Percentiles rank a stretch among this genome's conserved stretches.
Evolutionary conservation across 2,329 filamentous ascomycete species (phyloP).

Genomic region (Trichoderma atroviride): DNA sequence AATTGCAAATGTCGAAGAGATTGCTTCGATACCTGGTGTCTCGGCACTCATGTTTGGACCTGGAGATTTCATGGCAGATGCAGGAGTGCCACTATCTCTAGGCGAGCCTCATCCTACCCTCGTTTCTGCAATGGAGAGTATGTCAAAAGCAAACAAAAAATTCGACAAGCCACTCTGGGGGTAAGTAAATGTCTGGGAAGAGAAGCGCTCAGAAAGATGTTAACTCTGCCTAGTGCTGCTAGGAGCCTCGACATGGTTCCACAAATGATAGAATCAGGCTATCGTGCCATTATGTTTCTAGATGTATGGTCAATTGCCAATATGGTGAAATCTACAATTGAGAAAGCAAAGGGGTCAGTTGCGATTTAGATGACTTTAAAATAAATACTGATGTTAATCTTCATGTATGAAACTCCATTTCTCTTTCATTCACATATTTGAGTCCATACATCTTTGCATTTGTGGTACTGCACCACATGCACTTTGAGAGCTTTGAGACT

Average conservation of each 20-base stretch:
- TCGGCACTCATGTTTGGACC: conserved; percentile 21
- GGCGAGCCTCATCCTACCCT: conserved; percentile 15
- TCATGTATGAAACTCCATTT: too few relatives aligned
- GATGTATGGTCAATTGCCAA: conserved; percentile 15
- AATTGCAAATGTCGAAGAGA: conserved; percentile 7
- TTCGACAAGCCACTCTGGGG: neutral
- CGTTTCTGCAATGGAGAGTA: conserved; percentile 1
- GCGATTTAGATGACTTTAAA: neutral
- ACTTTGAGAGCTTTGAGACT: too few relatives aligned
- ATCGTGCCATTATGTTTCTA: conserved; percentile 7
- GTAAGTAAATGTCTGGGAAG: neutral
- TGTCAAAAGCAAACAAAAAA: conserved; percentile 15
- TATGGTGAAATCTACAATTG: neutral
- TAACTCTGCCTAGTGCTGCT: neutral
- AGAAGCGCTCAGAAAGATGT: neutral
- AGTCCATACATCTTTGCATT: neutral
- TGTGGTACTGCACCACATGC: too few relatives aligned
- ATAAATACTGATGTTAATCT: too few relatives aligned
- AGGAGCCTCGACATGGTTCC: conserved; percentile 1
- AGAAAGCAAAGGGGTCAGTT: neutral
- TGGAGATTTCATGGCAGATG: conserved; percentile 15
- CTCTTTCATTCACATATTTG: neutral
- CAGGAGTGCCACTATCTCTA: neutral
- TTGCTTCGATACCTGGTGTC: conserved; percentile 14
- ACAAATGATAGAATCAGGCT: conserved; percentile 4